Base-by-base conservation (phyloP, 148 eudicot genomes). In the Rhododendron kiyosumense region DNA sequence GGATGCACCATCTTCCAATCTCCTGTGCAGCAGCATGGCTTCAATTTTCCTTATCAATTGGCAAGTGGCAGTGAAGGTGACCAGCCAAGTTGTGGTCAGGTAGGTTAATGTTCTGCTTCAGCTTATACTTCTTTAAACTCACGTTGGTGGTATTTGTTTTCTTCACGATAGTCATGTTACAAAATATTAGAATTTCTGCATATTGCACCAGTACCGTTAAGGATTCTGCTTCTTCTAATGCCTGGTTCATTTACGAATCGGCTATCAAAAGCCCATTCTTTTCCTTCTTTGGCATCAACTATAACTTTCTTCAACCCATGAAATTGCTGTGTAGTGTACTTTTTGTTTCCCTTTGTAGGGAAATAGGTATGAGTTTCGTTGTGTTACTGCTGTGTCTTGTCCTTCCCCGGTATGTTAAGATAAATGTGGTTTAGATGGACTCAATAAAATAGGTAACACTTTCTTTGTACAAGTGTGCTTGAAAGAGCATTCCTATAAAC, bases 1-100 rank as follows among this genome's bases (percentile, higher is more conserved):
- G 98, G 98, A 78, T 83, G 91, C 83, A 90, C 89, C 46, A 87
- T 95, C 86, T 97, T 97, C 75, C 92, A 91, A 45, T 95, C 98
- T 49, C 98, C 96, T 45, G 93, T 84, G 48, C 98, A 95, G 88
- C 96, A 93, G 86, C 94, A 97, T 89, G 93, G 94, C 85, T 97
- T 97, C 90, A 97, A 97, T 87, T 95, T 93, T 87, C 91, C 99
- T 0, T 97, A 90, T 90, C 99, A 97, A 84, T 89, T 97, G 54
- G 95, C 89, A 80, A 82, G 84, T 83, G 92, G 93, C 32, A 69
- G 61, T 59, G 88, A 84, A 65, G 92, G 91, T 14, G 98, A 97
- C 89, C 88, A 84, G 51, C 99, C 99, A 28, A 95, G 98, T 89
- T 92, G 95, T 85, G 99, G 98, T 71, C 94, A 96, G 95, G 99